A percentile compares a stretch with the other conserved stretches of the same genome.
These are phyloP conservation scores for Mortierella hygrophila DNA, from an alignment of 192 early-diverging fungal species.

Conservation along the genomic window DNA sequence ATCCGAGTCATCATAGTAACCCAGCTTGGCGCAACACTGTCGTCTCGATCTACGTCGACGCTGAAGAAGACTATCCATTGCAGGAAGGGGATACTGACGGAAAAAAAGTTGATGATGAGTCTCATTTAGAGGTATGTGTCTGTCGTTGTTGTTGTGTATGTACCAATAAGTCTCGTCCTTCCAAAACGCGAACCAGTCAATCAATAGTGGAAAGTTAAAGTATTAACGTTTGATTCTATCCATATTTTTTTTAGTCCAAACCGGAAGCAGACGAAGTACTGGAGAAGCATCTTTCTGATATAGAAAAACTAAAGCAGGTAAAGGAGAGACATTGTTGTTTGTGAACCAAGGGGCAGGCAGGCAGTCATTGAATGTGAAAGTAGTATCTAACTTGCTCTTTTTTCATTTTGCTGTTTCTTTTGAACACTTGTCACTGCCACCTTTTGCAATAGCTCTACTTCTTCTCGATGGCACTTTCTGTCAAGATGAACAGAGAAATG, in stretches of 20 bases:
- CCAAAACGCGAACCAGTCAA: neutral
- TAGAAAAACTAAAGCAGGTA: constrained; percentile 51
- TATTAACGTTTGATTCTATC: neutral
- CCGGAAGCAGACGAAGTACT: constrained; percentile 10
- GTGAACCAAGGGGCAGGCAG: too few relatives aligned
- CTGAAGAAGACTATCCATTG: constrained; percentile 38
- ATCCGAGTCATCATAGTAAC: constrained; percentile 8
- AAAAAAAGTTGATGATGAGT: neutral
- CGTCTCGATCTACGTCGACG: constrained; percentile 48
- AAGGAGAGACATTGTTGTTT: neutral
- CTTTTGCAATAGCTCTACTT: constrained; percentile 31
- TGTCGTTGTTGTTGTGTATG: too few relatives aligned
- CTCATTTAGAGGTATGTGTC: constrained; percentile 9
- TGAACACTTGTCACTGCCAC: neutral
- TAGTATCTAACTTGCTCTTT: too few relatives aligned
- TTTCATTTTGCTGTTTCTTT: neutral
- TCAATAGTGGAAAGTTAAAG: neutral
- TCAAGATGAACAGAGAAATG: constrained; percentile 56
- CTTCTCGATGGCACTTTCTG: constrained; percentile 47
- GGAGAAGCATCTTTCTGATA: constrained; percentile 29
- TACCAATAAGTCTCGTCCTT: too few relatives aligned
- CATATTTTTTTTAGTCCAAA: neutral
- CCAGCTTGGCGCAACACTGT: constrained; percentile 41
- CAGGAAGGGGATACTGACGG: neutral
- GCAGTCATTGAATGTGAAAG: too few relatives aligned